phyloP scores from a whole-genome alignment of 352 stramenopile species.

The Phytophthora meadii region DNA sequence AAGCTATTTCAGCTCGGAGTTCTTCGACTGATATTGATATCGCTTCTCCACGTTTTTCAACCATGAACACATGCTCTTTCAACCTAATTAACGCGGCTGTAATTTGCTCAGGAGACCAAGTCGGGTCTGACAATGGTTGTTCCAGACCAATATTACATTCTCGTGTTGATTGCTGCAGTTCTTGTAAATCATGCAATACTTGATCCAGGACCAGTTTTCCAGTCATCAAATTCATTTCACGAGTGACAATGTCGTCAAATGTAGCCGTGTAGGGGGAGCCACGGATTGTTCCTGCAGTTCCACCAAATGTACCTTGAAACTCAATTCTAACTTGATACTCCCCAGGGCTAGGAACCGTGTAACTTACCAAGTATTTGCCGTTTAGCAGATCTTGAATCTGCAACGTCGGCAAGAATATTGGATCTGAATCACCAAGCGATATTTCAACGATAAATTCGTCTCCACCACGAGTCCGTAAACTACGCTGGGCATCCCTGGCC shows the following conservation, averaged over 20 bases:
- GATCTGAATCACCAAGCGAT: constrained; percentile 48
- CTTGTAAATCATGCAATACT: constrained; percentile 68
- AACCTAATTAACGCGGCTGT: constrained; percentile 73
- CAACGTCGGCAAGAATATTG: constrained; percentile 64
- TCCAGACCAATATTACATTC: constrained; percentile 80
- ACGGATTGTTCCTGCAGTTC: constrained; percentile 84
- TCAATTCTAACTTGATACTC: constrained; percentile 88
- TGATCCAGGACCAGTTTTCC: constrained; percentile 83
- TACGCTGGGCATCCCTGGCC: constrained; percentile 78
- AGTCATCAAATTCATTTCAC: constrained; percentile 85
- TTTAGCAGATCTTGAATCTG: constrained; percentile 90
- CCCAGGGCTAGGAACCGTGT: constrained; percentile 81
- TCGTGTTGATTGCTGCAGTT: constrained; percentile 62
- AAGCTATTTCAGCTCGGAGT: constrained; percentile 67
- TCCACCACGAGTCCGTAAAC: constrained; percentile 90
- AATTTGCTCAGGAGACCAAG: constrained; percentile 64
- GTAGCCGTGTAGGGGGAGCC: constrained; percentile 91
- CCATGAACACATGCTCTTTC: constrained; percentile 82
- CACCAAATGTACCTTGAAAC: constrained; percentile 95
- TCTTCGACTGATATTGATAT: constrained; percentile 74
- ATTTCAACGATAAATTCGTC: constrained; percentile 92
- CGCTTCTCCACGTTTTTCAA: constrained; percentile 75
- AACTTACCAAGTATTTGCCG: constrained; percentile 95
- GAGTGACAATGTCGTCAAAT: constrained; percentile 81
- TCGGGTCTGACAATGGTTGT: constrained; percentile 64